Conservation (phyloP, 257 asterid species). For the Solanum habrochaites region DNA sequence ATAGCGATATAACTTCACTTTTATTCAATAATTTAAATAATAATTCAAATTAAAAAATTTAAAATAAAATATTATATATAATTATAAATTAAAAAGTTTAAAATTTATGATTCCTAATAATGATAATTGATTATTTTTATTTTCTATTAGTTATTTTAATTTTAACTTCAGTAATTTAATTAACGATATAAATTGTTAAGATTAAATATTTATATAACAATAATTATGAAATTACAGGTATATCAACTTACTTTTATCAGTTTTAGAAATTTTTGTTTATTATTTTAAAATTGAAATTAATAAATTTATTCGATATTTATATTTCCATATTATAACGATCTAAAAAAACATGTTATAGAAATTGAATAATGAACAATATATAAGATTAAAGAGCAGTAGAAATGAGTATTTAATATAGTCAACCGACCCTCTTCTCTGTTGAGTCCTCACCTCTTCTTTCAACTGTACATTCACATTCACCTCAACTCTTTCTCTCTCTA, state of each 20-base stretch:
- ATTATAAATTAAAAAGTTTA: too few relatives aligned
- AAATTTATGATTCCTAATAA: too few relatives aligned
- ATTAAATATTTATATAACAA: too few relatives aligned
- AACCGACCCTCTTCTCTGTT: not conserved
- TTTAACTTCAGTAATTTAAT: too few relatives aligned
- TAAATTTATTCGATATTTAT: not conserved
- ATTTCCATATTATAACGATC: not conserved
- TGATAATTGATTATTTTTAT: too few relatives aligned
- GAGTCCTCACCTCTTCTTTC: not conserved
- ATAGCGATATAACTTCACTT: not conserved
- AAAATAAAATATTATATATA: not conserved
- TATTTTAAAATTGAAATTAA: not conserved
- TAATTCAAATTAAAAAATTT: not conserved
- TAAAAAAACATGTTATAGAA: too few relatives aligned
- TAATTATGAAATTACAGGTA: not conserved
- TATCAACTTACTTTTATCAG: not conserved
- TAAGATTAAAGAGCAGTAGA: not conserved
- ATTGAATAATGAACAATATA: too few relatives aligned
- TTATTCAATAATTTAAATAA: not conserved
- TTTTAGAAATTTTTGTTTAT: not conserved
- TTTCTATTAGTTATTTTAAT: too few relatives aligned
- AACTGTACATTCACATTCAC: slow-evolving; percentile 1
- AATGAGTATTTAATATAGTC: not conserved
- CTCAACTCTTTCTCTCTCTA: not conserved
- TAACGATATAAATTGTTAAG: too few relatives aligned